Base-by-base conservation (phyloP, 2,329 filamentous ascomycete genomes). In the Anthostomella pinea region DNA sequence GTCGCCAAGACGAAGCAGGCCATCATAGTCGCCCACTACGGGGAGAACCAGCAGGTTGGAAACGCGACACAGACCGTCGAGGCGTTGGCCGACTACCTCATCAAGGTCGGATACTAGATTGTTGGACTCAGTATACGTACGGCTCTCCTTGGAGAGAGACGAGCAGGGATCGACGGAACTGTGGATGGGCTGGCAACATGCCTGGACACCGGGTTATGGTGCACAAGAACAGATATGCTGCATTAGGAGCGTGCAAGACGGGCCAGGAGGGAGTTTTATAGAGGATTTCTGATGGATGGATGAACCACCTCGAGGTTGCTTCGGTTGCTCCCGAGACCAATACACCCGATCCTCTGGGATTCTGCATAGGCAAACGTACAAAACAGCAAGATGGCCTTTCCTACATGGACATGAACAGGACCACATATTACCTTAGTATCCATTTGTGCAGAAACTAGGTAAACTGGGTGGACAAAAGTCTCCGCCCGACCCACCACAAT, bases 1-100 rank as follows among this genome's bases (percentile, higher is more conserved):
- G 79, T 93, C 55, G 82, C 83, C 67, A 95, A 94, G 75, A 94
- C 91, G 57, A 83, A 76, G 58, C 84, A 94, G 69, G 87, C 89
- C 53, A 82, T 97, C 63, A 79, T 98, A 61, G 69, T 98, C 62
- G 85, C 81, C 53, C 88, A 95, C 73, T 88, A 97, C 75, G 75
- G 73, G 51, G 87, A 95, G 64, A 63, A 64, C 45, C 70, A 82
- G 52, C 74, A 85, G 63, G 86, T 85, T 34, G 82, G 87, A 60
- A 83, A 84, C 63, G 82, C 87, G 46, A 82, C 82, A 55, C 78
- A 78, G 62, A 87, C 85, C 32, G 85, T 95, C 51, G 86, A 91
- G 72, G 74, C 80, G 56, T 77, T 98, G 46, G 88, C 79, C 57
- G 87, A 95, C 66, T 96, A 97, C 73, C 79, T 95, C 48, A 81